Evolutionary conservation across 768 basidiomycete species (phyloP), one percentile per base, ranked within the genome.

Genomic region (Tricholoma sp.): DNA sequence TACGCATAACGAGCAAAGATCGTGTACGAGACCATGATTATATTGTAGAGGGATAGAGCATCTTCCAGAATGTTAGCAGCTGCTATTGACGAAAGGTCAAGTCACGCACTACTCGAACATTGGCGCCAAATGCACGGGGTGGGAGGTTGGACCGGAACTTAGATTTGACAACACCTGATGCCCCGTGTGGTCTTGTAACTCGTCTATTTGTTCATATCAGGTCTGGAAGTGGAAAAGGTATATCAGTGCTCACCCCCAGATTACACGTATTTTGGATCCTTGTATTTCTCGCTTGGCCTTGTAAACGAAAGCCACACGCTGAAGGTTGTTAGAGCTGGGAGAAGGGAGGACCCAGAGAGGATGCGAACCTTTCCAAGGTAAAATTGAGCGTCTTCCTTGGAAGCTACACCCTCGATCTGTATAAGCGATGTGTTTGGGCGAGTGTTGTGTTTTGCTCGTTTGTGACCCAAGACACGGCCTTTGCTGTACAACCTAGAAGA

Each of bases 281-380:
- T 88, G 87, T 63, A 96, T 84, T 76, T 93, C 91, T 73, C 85
- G 82, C 82, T 97, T 94, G 59, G 94, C 96, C 72, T 88, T 90
- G 87, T 99, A 99, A 64, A 99, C 94, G 76, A 88, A 99, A 58
- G 97, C 97, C 61, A 99, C 83, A 65, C 96, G 91, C 94, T 97
- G 65, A 20, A 41, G 15, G 32, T 31, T 3, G 7, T 49, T 17
- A 49, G 47, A n/a, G 8, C 8, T 31, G 8, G 15, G n/a, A 29
- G n/a, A 49, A 49, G 12, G 15, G 17, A 49, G n/a, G 29, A 13
- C 9, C 8, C 1, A 3, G 17, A n/a, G 29, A 49, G 4, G 47
- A 24, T 24, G 68, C 83, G 65, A 65, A 97, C 94, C 89, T 99
- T 99, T 70, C 97, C 97, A 60, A 98, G 85, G 83, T 99, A 99